A percentile compares a stretch with the other conserved stretches of the same genome.
phyloP scores from a whole-genome alignment of 2,329 filamentous ascomycete genomes.

The Botrytis byssoidea region DNA sequence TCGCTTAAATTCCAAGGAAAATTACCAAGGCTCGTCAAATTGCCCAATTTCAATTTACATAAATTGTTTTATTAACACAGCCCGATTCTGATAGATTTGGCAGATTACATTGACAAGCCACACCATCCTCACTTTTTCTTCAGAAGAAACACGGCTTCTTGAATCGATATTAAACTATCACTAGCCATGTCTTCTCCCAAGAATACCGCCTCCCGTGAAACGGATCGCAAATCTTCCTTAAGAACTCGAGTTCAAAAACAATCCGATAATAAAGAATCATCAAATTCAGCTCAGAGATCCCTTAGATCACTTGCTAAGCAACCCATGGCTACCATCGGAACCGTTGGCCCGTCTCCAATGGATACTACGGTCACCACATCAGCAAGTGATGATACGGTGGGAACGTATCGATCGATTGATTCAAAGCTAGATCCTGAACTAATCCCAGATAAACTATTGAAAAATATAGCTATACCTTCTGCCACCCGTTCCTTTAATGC shows the following conservation, averaged over 20 bases:
- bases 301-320: too few relatives aligned
- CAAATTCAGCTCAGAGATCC: neutral
- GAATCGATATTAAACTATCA: neutral
- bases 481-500: neutral
- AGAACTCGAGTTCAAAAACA: neutral
- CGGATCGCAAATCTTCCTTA: neutral
- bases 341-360: too few relatives aligned
- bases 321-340: too few relatives aligned
- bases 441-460: neutral
- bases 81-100: neutral
- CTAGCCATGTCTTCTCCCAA: neutral
- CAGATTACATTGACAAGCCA: fast-evolving
- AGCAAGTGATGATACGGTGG: neutral
- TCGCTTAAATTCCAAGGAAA: neutral
- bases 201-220: neutral
- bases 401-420: neutral
- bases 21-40: neutral
- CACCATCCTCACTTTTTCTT: neutral
- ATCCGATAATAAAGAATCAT: neutral
- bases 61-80: neutral
- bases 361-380: fast-evolving
- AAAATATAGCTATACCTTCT: neutral
- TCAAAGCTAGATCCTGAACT: neutral
- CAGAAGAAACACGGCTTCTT: neutral
- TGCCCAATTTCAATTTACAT: neutral